A percentile compares a stretch with the other conserved stretches of the same genome.
Evolutionary conservation across 176 grass and related monocot species (phyloP).

Genomic region (Cocos nucifera): DNA sequence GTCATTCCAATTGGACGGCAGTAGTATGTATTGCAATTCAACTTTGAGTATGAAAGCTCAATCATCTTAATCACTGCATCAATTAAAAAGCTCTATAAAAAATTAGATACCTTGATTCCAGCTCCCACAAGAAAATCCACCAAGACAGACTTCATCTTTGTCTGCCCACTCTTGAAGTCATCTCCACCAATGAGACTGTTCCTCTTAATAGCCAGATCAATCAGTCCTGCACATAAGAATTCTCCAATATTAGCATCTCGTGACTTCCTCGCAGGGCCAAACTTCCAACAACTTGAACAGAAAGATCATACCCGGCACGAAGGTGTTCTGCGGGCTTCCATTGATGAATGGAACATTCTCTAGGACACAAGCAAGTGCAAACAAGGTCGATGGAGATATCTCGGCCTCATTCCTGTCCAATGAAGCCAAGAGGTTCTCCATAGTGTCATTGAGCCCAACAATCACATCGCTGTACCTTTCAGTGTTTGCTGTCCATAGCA

Average conservation of each 20-base stretch:
- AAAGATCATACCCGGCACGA: slow-evolving; percentile 66
- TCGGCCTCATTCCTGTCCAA: slow-evolving; percentile 68
- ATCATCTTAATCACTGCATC: neutral
- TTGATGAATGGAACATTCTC: slow-evolving; percentile 90
- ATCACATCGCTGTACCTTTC: slow-evolving; percentile 81
- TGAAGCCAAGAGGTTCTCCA: slow-evolving; percentile 68
- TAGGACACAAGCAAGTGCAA: slow-evolving; percentile 73
- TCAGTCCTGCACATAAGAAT: slow-evolving; percentile 47
- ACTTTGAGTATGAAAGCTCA: neutral
- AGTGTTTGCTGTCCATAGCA: slow-evolving; percentile 94
- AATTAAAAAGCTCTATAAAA: neutral
- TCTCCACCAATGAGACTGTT: slow-evolving; percentile 90
- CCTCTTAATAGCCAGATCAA: slow-evolving; percentile 83
- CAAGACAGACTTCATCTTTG: slow-evolving; percentile 96
- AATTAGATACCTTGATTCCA: slow-evolving; percentile 67
- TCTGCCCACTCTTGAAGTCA: slow-evolving; percentile 99
- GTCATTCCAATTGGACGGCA: neutral
- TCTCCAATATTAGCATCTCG: neutral
- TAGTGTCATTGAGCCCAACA: slow-evolving; percentile 78
- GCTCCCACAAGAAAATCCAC: slow-evolving; percentile 97
- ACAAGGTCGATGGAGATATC: slow-evolving; percentile 77
- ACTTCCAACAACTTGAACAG: neutral
- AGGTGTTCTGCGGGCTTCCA: slow-evolving; percentile 96
- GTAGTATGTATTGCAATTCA: neutral
- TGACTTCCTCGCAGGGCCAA: neutral